phyloP scores from a whole-genome alignment of 1,139 yeast species.

The Schizosaccharomyces versatilis region DNA sequence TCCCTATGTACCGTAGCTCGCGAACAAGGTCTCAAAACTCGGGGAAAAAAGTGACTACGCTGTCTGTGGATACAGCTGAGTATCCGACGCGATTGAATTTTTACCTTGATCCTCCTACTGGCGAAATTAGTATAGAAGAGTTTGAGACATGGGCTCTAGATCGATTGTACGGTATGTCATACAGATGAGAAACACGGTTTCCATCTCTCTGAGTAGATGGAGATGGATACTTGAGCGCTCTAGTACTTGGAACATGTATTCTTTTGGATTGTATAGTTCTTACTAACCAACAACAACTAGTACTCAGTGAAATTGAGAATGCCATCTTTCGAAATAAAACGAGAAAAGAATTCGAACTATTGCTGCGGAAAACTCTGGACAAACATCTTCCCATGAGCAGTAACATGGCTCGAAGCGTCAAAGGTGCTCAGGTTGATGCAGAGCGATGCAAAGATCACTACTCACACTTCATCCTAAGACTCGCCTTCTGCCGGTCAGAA shows the following conservation, averaged over 20 bases:
- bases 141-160: conserved; percentile 94
- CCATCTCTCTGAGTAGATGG: not conserved
- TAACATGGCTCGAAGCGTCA: conserved; percentile 12
- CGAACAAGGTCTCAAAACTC: not conserved
- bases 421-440: conserved; percentile 19
- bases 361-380: conserved; percentile 42
- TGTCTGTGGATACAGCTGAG: not conserved
- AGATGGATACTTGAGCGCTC: not conserved
- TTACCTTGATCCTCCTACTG: conserved; percentile 52
- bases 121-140: conserved; percentile 73
- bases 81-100: conserved; percentile 38
- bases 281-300: conserved; percentile 14
- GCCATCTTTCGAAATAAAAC: conserved; percentile 43
- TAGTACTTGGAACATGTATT: not conserved
- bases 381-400: conserved; percentile 42
- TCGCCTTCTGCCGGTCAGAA: conserved; percentile 74
- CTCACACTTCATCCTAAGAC: conserved; percentile 66
- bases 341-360: conserved; percentile 39
- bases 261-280: not conserved
- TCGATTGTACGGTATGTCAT: conserved; percentile 30
- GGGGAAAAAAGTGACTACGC: not conserved
- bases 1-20: no score
- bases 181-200: no score
- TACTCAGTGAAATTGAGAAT: conserved; percentile 67
- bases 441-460: conserved; percentile 78